Evolutionary conservation across 345 rosid genomes (phyloP).

Genomic region (Pugionium cornutum): DNA sequence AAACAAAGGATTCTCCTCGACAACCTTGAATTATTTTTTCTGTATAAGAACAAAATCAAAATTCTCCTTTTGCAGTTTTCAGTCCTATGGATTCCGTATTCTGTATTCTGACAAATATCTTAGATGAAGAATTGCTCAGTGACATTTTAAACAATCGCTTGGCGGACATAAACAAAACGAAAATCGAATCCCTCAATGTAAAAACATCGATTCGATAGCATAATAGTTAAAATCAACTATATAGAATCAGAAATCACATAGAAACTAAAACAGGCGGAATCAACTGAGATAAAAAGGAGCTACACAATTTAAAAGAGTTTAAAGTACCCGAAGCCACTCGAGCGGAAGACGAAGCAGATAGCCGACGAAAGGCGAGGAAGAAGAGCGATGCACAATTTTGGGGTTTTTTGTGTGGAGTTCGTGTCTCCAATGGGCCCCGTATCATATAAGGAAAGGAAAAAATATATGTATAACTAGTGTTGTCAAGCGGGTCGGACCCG

Average conservation of each 20-base stretch:
- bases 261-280: neutral
- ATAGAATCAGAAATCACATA: neutral
- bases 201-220: constrained; percentile 15
- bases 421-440: constrained; percentile 21
- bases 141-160: neutral
- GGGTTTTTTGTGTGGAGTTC: constrained; percentile 8
- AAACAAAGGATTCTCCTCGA: neutral
- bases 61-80: neutral
- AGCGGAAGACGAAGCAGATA: constrained; percentile 22
- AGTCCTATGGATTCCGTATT: neutral
- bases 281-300: neutral
- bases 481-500: no score
- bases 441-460: no score
- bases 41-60: constrained; percentile 1
- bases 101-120: neutral
- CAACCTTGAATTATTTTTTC: neutral
- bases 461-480: no score
- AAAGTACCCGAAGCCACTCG: constrained; percentile 32
- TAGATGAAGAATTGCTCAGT: neutral
- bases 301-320: neutral
- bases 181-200: neutral
- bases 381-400: constrained; percentile 10
- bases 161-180: neutral
- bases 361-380: neutral
- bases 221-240: neutral